Evolutionary conservation across 192 early-diverging fungal genomes (phyloP).

Genomic region (Dissophora globulifera): DNA sequence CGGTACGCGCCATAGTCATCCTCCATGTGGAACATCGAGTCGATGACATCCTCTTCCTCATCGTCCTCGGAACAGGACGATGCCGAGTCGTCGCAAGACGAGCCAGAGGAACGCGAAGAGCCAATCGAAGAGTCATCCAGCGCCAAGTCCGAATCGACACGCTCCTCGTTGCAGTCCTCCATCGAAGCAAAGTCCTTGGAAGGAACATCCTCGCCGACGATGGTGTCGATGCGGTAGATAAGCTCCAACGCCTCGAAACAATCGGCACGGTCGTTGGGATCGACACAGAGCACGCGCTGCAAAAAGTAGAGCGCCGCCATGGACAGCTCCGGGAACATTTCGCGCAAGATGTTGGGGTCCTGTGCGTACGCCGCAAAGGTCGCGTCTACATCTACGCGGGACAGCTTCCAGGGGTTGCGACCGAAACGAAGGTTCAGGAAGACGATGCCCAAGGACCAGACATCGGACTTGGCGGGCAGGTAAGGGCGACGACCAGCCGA

Average conservation of each 20-base stretch:
- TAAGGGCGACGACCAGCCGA: conserved; percentile 54
- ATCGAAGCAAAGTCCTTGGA: conserved; percentile 12
- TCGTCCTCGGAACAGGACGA: conserved; percentile 15
- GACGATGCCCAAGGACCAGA: conserved; percentile 91
- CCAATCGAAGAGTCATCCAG: conserved; percentile 32
- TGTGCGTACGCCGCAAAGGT: conserved; percentile 78
- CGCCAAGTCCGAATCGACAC: conserved; percentile 22
- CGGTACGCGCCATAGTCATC: conserved; percentile 32
- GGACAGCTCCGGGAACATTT: conserved; percentile 73
- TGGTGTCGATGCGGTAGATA: conserved; percentile 31
- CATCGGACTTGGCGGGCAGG: conserved; percentile 81
- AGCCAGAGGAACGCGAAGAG: conserved; percentile 22
- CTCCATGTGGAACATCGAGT: conserved; percentile 49
- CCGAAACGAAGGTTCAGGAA: conserved; percentile 89
- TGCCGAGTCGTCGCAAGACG: conserved; percentile 9
- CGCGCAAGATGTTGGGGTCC: conserved; percentile 70
- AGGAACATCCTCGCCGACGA: conserved; percentile 11
- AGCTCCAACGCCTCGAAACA: conserved; percentile 48
- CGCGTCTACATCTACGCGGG: conserved; percentile 71
- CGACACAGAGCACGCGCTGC: conserved; percentile 76
- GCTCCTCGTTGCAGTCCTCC: conserved; percentile 30
- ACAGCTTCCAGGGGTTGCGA: conserved; percentile 83
- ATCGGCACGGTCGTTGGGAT: conserved; percentile 65
- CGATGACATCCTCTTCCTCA: conserved; percentile 29
- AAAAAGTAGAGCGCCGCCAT: conserved; percentile 75